These are phyloP conservation scores for Colletotrichum sp. DNA, from an alignment of 2,329 filamentous ascomycete species.

Conservation along the genomic window DNA sequence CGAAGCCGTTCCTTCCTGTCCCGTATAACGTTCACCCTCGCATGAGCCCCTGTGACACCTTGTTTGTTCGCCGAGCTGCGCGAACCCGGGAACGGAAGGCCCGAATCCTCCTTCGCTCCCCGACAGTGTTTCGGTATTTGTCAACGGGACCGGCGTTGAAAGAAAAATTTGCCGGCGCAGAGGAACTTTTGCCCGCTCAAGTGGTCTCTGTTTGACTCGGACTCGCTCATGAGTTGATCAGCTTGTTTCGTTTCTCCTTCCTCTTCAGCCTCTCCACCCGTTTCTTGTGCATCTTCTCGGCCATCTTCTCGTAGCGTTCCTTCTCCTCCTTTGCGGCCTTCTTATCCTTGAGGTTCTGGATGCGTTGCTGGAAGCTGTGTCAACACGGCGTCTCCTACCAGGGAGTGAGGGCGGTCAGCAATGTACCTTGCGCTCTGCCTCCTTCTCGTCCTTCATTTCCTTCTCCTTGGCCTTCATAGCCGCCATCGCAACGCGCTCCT, in stretches of 20 bases:
- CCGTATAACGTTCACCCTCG: conserved; percentile 4
- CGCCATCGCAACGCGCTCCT: conserved; percentile 70
- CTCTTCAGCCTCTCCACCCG: conserved; percentile 91
- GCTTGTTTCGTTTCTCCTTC: conserved; percentile 95
- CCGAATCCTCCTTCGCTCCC: conserved; percentile 1
- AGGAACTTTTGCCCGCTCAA: neutral
- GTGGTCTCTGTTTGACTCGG: neutral
- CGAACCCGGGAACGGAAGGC: neutral
- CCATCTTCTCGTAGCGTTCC: conserved; percentile 91
- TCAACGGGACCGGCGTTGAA: neutral
- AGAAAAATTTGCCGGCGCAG: neutral
- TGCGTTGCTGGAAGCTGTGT: conserved; percentile 62
- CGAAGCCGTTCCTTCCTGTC: neutral
- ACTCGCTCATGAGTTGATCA: conserved; percentile 66
- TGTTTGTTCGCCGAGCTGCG: conserved; percentile 7
- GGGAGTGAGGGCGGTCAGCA: neutral
- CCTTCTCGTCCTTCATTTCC: conserved; percentile 95
- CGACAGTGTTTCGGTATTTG: conserved; percentile 7
- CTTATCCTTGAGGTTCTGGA: conserved; percentile 83
- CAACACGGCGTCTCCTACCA: neutral
- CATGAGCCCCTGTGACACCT: conserved; percentile 5
- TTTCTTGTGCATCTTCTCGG: conserved; percentile 97
- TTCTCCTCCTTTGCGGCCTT: conserved; percentile 90
- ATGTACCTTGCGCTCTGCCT: conserved; percentile 80
- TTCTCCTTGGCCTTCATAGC: conserved; percentile 93